These are phyloP conservation scores for Colletotrichum liriopes DNA, from an alignment of 2,329 filamentous ascomycete genomes.

Conservation along the genomic window DNA sequence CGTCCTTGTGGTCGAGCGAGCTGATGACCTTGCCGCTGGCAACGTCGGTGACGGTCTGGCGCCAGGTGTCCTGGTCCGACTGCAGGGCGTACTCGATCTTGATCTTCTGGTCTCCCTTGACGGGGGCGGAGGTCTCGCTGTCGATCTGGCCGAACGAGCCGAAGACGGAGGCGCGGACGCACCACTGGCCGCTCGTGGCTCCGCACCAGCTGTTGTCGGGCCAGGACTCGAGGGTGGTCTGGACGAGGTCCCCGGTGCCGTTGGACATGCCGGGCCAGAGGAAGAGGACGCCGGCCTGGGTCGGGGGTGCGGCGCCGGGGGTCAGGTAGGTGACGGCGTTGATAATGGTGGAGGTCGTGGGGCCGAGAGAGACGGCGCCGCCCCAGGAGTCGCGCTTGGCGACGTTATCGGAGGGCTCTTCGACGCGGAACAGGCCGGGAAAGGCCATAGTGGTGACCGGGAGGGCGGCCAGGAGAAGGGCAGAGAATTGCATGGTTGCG, in stretches of 20 bases:
- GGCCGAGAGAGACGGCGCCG: constrained; percentile 36
- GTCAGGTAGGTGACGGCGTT: constrained; percentile 58
- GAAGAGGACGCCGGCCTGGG: constrained; percentile 52
- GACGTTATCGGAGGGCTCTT: constrained; percentile 27
- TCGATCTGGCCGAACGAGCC: constrained; percentile 45
- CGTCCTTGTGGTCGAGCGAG: constrained; percentile 52
- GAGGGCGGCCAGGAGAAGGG: constrained; percentile 24
- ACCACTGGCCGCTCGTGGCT: constrained; percentile 55
- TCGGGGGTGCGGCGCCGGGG: constrained; percentile 43
- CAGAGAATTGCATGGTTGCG: constrained; percentile 27
- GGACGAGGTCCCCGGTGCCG: constrained; percentile 59
- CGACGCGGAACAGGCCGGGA: constrained; percentile 29
- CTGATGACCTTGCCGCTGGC: constrained; percentile 52
- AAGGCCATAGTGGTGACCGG: constrained; percentile 30
- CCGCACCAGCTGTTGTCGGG: constrained; percentile 55
- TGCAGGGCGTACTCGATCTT: constrained; percentile 45
- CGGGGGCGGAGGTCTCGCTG: too few species aligned
- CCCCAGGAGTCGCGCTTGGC: constrained; percentile 26
- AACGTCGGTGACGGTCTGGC: constrained; percentile 53
- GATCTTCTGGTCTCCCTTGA: constrained; percentile 21
- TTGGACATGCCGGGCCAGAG: constrained; percentile 63
- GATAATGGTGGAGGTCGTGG: constrained; percentile 50
- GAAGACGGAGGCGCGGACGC: constrained; percentile 51
- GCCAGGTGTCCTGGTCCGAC: constrained; percentile 46
- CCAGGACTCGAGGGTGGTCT: constrained; percentile 58